Evolutionary conservation across 371 early-diverging fungal species (phyloP), one percentile per base, ranked within the genome.

Genomic region (Choanephora cucurbitarum): DNA sequence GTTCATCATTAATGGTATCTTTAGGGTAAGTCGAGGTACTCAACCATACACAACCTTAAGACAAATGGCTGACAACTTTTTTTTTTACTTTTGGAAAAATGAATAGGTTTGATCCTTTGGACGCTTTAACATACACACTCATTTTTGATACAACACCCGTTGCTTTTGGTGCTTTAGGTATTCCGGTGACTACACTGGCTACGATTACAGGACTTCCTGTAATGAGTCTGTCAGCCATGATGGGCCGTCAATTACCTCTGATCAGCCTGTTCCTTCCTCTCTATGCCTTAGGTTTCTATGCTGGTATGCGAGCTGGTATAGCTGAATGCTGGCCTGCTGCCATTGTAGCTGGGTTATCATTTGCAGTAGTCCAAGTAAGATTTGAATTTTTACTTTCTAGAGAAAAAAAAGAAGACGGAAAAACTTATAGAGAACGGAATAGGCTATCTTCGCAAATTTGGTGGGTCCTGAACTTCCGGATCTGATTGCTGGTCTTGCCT

Each of bases 391-490:
- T 34, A 24, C 13, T 17, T 10, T 43, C 44, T 28, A 5, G 28
- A n/a, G 32, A 10, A 32, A 32, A 32, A 32, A 6, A 32, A 32
- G 32, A 32, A 5, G 10, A 32, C 10, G 14, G 15, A 7, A 2
- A 24, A 13, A 49, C 28, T 33, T 1, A 45, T 45, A 22, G 13
- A 15, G 13, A 31, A 15, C 11, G 15, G 11, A 6, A 14, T 51
- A 70, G 65, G 69, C 47, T 23, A 56, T 77, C 37, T 77, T 77
- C 56, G 58, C 75, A 46, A 78, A 78, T 43, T 47, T 78, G 17
- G 79, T 76, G 11, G 74, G 74, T 5, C 74, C 75, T 23, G 80
- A 79, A 50, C 60, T 79, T 14, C 80, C 80, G 14, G 80, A 79
- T 55, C 47, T 79, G 31, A 70, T 76, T 57, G 76, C 76, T 37